Percentiles rank a stretch among this genome's conserved stretches.
Conservation (phyloP, 163 green algal species). For the Chloromonas sp. region DNA sequence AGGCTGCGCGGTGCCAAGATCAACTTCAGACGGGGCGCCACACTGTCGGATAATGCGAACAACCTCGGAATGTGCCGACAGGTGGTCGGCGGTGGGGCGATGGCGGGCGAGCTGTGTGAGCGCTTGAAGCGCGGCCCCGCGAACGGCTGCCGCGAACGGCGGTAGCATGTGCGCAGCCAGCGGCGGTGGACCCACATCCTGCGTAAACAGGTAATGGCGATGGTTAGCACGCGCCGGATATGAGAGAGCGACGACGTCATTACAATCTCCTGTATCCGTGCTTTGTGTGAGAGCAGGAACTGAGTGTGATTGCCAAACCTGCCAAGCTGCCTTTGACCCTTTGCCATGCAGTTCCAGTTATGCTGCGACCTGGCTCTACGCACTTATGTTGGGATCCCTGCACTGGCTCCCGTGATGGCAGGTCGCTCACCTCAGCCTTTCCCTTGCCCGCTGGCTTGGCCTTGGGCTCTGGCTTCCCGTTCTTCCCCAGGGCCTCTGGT, state of each 20-base stretch:
- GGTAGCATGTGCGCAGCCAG: slow-evolving; percentile 9
- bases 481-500: neutral
- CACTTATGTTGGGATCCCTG: too few relatives aligned
- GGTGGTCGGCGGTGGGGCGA: slow-evolving; percentile 3
- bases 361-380: too few relatives aligned
- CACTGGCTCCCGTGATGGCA: neutral
- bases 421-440: neutral
- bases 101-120: slow-evolving; percentile 22
- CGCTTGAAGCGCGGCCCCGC: slow-evolving; percentile 15
- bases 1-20: too few relatives aligned
- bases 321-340: too few relatives aligned
- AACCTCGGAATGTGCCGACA: neutral
- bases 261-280: too few relatives aligned
- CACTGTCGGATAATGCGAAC: too few relatives aligned
- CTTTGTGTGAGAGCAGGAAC: too few relatives aligned
- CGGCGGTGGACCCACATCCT: slow-evolving; percentile 4
- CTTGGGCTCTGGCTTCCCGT: neutral
- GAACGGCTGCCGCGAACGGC: slow-evolving; percentile 21
- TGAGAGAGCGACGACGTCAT: too few relatives aligned
- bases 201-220: neutral
- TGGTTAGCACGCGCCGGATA: too few relatives aligned
- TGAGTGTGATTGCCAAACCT: too few relatives aligned
- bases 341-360: too few relatives aligned
- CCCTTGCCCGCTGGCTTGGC: neutral
- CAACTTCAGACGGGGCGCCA: too few relatives aligned